Conservation (phyloP, 495 filamentous ascomycete genomes). For the Podospora pseudocomata region DNA sequence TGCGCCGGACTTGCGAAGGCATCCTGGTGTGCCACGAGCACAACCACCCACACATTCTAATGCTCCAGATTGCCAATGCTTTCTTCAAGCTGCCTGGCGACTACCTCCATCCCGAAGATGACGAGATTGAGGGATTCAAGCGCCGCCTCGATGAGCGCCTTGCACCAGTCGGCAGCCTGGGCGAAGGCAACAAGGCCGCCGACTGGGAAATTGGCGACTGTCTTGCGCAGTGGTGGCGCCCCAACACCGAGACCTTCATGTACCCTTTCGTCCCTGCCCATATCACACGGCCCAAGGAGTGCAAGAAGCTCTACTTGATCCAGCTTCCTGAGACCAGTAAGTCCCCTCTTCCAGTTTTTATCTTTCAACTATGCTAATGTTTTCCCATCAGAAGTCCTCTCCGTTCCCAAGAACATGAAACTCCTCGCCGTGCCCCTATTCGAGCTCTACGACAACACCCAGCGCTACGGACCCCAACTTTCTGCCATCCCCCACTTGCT, state of each 20-base stretch:
- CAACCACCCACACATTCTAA: constrained; percentile 95
- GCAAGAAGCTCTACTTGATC: constrained; percentile 98
- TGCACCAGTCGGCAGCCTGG: constrained; percentile 82
- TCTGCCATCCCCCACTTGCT: constrained; percentile 93
- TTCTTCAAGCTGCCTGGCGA: constrained; percentile 99
- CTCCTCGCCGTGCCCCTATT: constrained; percentile 89
- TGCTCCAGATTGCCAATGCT: constrained; percentile 98
- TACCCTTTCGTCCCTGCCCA: constrained; percentile 96
- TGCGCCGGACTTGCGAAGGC: constrained; percentile 95
- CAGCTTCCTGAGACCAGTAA: constrained; percentile 86
- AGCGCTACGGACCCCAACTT: constrained; percentile 89
- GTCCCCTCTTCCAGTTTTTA: constrained; percentile 31
- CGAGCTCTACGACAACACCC: constrained; percentile 96
- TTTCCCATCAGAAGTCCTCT: constrained; percentile 71
- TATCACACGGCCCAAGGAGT: constrained; percentile 94
- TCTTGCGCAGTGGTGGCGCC: constrained; percentile 96
- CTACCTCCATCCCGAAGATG: constrained; percentile 84
- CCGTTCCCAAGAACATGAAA: constrained; percentile 99
- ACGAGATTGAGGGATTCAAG: constrained; percentile 93
- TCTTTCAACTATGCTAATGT: constrained; percentile 19
- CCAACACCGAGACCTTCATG: constrained; percentile 99
- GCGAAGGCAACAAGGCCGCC: constrained; percentile 80
- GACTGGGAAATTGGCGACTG: constrained; percentile 95
- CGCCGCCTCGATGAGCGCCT: constrained; percentile 84
- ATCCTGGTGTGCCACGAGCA: constrained; percentile 97